A percentile compares a stretch with the other conserved stretches of the same genome.
Conservation (phyloP, 495 filamentous ascomycete species). For the Cryomyces antarcticus region DNA sequence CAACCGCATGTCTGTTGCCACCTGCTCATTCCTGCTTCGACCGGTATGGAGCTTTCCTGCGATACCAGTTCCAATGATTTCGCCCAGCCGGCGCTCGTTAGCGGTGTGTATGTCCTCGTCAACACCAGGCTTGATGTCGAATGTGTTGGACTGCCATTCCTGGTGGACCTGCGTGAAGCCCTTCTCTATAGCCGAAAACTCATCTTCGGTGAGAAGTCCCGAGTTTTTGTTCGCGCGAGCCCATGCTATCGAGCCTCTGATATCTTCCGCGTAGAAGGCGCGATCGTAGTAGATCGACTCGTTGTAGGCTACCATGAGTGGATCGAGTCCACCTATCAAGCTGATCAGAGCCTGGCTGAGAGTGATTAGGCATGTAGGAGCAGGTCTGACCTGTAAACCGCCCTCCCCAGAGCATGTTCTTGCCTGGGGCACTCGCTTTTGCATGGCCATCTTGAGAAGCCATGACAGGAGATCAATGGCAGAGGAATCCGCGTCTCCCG, state of each 20-base stretch:
- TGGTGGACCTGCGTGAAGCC: constrained; percentile 50
- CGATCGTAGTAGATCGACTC: constrained; percentile 71
- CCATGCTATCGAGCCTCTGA: constrained; percentile 64
- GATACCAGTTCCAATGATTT: constrained; percentile 71
- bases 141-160: constrained; percentile 49
- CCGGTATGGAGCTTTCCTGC: constrained; percentile 90
- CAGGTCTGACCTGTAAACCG: constrained; percentile 46
- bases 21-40: constrained; percentile 80
- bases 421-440: constrained; percentile 8
- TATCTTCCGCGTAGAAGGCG: constrained; percentile 62
- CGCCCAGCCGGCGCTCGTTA: constrained; percentile 76
- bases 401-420: constrained; percentile 63
- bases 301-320: constrained; percentile 80
- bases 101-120: constrained; percentile 83
- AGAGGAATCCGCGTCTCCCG: too few relatives aligned
- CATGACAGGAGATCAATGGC: constrained; percentile 1
- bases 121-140: constrained; percentile 37
- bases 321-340: constrained; percentile 50
- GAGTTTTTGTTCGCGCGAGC: constrained; percentile 65
- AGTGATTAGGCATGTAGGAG: too few relatives aligned
- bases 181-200: constrained; percentile 56
- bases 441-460: constrained; percentile 3
- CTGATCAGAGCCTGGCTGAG: too few relatives aligned
- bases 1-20: constrained; percentile 81
- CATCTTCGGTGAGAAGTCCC: constrained; percentile 51